Conservation (phyloP, 345 rosid species). For the Eucalyptus regnans region DNA sequence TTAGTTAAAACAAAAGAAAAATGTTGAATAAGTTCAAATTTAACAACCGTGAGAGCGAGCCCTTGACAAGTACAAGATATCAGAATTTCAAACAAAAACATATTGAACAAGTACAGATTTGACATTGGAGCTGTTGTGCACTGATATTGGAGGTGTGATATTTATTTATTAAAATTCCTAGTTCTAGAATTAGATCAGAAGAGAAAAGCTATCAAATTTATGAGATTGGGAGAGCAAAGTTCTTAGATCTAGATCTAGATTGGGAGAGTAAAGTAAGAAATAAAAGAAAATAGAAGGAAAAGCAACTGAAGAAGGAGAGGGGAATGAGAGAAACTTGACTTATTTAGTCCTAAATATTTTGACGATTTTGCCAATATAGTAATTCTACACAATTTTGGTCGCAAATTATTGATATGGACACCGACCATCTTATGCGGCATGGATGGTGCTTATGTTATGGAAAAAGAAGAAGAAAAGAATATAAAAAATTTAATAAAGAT, state of each 20-base stretch:
- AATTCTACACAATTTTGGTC: fast-evolving
- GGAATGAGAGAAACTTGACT: not conserved
- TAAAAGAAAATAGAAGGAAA: not conserved
- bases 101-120: fast-evolving
- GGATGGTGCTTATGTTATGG: no score
- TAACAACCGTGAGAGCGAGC: fast-evolving
- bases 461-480: fast-evolving
- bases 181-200: not conserved
- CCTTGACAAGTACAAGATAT: no score
- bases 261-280: not conserved
- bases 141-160: fast-evolving
- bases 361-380: not conserved
- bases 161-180: not conserved
- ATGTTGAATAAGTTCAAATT: no score
- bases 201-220: not conserved
- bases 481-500: no score
- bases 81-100: not conserved
- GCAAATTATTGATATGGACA: fast-evolving
- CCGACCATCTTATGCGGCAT: fast-evolving
- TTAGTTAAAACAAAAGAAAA: no score
- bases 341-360: not conserved
- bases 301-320: not conserved
- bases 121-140: not conserved
- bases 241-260: not conserved
- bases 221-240: not conserved